Conservation (phyloP, 1,139 yeast species). For the Suhomyces wounanorum region DNA sequence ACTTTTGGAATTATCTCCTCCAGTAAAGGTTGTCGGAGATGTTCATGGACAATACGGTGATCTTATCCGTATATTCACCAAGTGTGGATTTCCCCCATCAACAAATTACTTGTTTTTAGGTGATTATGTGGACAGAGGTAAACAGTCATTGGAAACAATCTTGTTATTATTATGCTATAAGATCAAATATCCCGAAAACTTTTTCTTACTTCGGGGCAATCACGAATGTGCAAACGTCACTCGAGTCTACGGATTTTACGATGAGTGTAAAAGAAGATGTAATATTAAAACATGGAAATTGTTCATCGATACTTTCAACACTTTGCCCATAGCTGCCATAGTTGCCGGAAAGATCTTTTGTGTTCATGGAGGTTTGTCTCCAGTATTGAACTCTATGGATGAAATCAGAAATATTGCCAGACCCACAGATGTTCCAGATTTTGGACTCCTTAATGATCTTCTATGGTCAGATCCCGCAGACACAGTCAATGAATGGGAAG, state of each 20-base stretch:
- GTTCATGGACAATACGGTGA: constrained; percentile 97
- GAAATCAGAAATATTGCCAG: constrained; percentile 89
- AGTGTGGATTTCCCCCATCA: constrained; percentile 98
- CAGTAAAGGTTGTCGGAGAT: constrained; percentile 96
- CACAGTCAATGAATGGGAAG: constrained; percentile 95
- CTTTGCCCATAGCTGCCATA: constrained; percentile 91
- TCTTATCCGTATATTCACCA: constrained; percentile 83
- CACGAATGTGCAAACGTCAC: constrained; percentile 98
- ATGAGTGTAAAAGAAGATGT: constrained; percentile 88
- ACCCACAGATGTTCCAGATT: constrained; percentile 97
- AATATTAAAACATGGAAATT: constrained; percentile 92
- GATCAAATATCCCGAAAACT: constrained; percentile 94
- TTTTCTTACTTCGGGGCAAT: constrained; percentile 87
- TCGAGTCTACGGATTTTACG: constrained; percentile 93
- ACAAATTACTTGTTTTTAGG: constrained; percentile 90
- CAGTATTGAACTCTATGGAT: constrained; percentile 86
- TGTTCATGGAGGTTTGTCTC: constrained; percentile 96
- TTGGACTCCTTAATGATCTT: constrained; percentile 86
- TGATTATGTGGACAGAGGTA: constrained; percentile 96
- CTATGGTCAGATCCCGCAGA: constrained; percentile 98
- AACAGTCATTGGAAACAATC: constrained; percentile 90
- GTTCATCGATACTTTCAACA: constrained; percentile 91
- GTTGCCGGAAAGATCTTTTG: constrained; percentile 96
- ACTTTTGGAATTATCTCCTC: constrained; percentile 84
- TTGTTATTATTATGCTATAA: constrained; percentile 83